Conservation (phyloP, 1,284 basidiomycete genomes). For the Xanthoconium separans region DNA sequence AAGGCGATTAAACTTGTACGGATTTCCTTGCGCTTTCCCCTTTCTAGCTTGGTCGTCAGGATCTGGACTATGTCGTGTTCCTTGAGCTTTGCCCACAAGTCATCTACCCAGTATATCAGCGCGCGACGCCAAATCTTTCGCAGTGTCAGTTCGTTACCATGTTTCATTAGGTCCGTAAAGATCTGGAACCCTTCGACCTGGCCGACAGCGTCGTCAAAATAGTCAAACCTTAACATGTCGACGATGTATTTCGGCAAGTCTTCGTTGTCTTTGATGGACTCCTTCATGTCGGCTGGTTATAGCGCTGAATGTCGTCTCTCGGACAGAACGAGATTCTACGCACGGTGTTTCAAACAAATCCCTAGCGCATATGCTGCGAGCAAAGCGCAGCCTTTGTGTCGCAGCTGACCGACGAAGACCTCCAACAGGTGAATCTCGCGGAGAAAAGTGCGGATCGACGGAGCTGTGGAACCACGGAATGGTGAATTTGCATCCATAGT, state of each 20-base stretch:
- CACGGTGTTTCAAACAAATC: constrained; percentile 6
- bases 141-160: neutral
- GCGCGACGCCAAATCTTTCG: neutral
- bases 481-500: neutral
- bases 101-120: neutral
- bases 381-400: constrained; percentile 3
- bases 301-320: too few relatives aligned
- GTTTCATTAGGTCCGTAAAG: neutral
- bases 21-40: constrained; percentile 12
- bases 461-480: neutral
- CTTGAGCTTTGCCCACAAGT: neutral
- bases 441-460: neutral
- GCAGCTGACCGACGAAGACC: constrained; percentile 9
- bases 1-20: constrained; percentile 23
- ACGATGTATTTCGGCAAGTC: neutral
- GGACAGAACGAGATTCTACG: neutral
- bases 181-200: neutral
- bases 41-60: neutral
- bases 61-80: neutral
- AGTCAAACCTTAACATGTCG: neutral
- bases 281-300: constrained; percentile 22
- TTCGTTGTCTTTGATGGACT: neutral
- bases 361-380: constrained; percentile 12
- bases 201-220: neutral
- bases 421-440: neutral